Conservation (phyloP, 768 basidiomycete species). For the Boletus patriciae region DNA sequence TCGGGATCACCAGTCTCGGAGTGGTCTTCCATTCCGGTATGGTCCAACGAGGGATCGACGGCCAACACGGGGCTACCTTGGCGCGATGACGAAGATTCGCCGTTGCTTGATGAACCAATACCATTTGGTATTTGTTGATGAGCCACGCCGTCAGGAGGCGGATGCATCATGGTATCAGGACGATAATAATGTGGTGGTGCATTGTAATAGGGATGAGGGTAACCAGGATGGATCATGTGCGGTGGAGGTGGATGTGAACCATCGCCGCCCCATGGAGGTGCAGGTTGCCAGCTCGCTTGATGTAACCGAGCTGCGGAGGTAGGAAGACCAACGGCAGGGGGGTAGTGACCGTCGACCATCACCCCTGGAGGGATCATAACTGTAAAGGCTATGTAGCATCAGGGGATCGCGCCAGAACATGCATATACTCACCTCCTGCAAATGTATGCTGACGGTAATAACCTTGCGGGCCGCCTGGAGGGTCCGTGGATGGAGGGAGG, state of each 20-base stretch:
- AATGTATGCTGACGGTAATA: slow-evolving; percentile 70
- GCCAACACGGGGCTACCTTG: slow-evolving; percentile 25
- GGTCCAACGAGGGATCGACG: slow-evolving; percentile 28
- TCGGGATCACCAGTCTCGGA: slow-evolving; percentile 16
- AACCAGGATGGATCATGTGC: slow-evolving; percentile 36
- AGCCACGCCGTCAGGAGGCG: slow-evolving; percentile 12
- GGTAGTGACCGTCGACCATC: slow-evolving; percentile 43
- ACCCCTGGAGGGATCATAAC: slow-evolving; percentile 46
- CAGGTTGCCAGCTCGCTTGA: slow-evolving; percentile 42
- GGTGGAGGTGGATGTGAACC: slow-evolving; percentile 38
- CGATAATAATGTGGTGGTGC: slow-evolving; percentile 52
- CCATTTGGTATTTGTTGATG: slow-evolving; percentile 27
- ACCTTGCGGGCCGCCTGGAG: slow-evolving; percentile 44
- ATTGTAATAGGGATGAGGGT: slow-evolving; percentile 37
- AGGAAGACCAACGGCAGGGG: slow-evolving; percentile 45
- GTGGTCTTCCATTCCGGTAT: slow-evolving; percentile 11
- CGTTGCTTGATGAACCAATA: slow-evolving; percentile 22
- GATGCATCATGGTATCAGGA: slow-evolving; percentile 27
- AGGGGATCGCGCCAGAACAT: neutral
- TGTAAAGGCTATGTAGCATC: slow-evolving; percentile 20
- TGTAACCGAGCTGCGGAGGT: slow-evolving; percentile 54
- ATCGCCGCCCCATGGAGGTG: slow-evolving; percentile 36
- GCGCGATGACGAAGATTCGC: slow-evolving; percentile 30
- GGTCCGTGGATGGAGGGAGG: slow-evolving; percentile 37
- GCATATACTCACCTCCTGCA: slow-evolving; percentile 38